Evolutionary conservation across 768 basidiomycete species (phyloP).

Genomic region (Pleurotus tuber-regium): DNA sequence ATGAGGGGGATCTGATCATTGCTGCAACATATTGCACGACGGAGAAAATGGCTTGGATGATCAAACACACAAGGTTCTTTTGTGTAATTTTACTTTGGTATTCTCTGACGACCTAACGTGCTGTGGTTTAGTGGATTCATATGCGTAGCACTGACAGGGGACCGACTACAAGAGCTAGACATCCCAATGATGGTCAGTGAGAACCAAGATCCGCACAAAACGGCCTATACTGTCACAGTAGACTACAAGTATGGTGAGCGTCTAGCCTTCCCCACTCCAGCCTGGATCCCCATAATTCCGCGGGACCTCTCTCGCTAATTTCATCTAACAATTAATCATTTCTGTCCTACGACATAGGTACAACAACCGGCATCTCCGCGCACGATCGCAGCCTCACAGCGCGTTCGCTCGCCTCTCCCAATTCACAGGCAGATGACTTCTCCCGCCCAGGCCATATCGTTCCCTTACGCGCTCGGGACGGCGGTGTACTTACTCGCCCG

Average conservation of each 20-base stretch:
- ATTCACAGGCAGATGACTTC: slow-evolving; percentile 64
- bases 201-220: slow-evolving; percentile 88
- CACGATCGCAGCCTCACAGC: slow-evolving; percentile 90
- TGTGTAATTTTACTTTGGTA: background rate
- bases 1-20: slow-evolving; percentile 96
- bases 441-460: slow-evolving; percentile 95
- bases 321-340: slow-evolving; percentile 3
- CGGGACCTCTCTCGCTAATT: slow-evolving; percentile 2
- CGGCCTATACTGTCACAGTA: slow-evolving; percentile 94
- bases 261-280: slow-evolving; percentile 11
- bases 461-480: slow-evolving; percentile 81
- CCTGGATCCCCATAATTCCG: background rate
- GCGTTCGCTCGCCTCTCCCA: slow-evolving; percentile 71
- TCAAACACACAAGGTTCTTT: slow-evolving; percentile 87
- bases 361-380: slow-evolving; percentile 95
- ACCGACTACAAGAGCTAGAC: slow-evolving; percentile 71
- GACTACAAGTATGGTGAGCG: slow-evolving; percentile 84
- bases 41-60: slow-evolving; percentile 99
- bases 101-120: background rate
- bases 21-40: slow-evolving; percentile 82
- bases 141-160: slow-evolving; percentile 78
- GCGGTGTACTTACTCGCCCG: slow-evolving; percentile 82
- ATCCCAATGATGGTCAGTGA: slow-evolving; percentile 93
- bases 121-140: slow-evolving; percentile 75
- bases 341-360: slow-evolving; percentile 47